A percentile compares a stretch with the other conserved stretches of the same genome.
phyloP scores from a whole-genome alignment of 2,329 filamentous ascomycete genomes.

The Plenodomus biglobosus region DNA sequence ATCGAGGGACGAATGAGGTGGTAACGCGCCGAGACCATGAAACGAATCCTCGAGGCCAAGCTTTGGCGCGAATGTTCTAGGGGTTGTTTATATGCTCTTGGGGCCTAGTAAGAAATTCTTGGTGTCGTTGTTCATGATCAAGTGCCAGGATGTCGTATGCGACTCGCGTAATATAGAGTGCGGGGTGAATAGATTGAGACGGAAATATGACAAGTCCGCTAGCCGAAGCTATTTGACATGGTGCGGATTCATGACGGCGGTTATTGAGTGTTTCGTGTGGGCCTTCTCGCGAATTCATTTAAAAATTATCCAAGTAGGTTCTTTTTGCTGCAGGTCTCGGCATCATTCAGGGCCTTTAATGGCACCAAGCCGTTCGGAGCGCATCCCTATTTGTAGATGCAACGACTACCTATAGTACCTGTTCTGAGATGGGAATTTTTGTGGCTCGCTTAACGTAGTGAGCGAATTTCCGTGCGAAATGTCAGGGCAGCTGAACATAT shows the following conservation, averaged over 20 bases:
- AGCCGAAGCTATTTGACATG: background rate
- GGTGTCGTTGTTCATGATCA: constrained; percentile 4
- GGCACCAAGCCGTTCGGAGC: no score
- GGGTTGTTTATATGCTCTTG: constrained; percentile 22
- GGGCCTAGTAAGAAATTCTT: constrained; percentile 9
- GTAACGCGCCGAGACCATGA: constrained; percentile 1
- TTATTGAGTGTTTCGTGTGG: no score
- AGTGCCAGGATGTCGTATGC: constrained; percentile 9
- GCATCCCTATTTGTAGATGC: no score
- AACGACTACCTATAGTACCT: no score
- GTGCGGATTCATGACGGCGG: background rate
- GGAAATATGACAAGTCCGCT: background rate
- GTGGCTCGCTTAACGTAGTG: no score
- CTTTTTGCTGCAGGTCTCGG: no score
- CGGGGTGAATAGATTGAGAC: constrained; percentile 13
- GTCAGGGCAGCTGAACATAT: no score
- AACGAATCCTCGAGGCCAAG: constrained; percentile 5
- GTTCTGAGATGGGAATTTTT: no score
- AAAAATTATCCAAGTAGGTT: no score
- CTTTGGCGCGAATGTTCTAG: constrained; percentile 3
- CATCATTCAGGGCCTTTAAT: no score
- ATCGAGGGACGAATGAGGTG: constrained; percentile 13
- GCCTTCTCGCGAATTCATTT: no score
- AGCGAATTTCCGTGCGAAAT: no score
- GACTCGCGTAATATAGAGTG: constrained; percentile 18